Evolutionary conservation across 2,329 filamentous ascomycete genomes (phyloP), one percentile per base, ranked within the genome.

Genomic region (Dactylellina cionopaga): DNA sequence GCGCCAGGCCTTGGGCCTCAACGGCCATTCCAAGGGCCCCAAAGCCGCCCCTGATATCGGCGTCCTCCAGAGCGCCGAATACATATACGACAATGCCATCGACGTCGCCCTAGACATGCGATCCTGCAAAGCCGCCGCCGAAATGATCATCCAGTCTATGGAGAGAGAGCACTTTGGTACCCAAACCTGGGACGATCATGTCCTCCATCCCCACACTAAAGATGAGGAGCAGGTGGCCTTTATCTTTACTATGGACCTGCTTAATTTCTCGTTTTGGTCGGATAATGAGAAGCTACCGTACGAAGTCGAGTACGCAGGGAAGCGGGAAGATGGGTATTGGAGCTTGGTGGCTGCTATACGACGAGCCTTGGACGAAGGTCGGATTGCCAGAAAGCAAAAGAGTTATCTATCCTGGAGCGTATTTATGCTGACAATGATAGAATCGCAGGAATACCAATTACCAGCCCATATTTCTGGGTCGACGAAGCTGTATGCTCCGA

Each of bases 231-330:
- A 92, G 0, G 87, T 96, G 19, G 89, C 91, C 74, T 98, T 99
- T 79, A 94, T 99, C 77, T 98, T 99, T 80, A 92, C 91, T 17
- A 96, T 99, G 92, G 95, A 99, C 79, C 81, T 99, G 25, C 83
- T 99, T 54, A 99, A 99, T 79, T 99, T 98, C 79, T 96, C 90
- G 19, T 99, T 99, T 80, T 99, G 95, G 95, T 96, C 92, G 11
- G 89, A 91, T 56, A 81, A 84, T 69, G 78, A 80, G 1, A 88
- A 90, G 9, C 85, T 88, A 3, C 85, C 92, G 9, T 99, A 94
- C 80, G 86, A 90, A 7, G 86, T 99, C 41, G 89, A 91, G 65
- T 98, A 97, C 80, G 39, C 86, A 85, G 46, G 92, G 88, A 25
- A 89, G 87, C 80, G 87, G 81, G 65, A 98, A 92, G 92, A 97